Conservation (phyloP, 306 rosid species). For the Cyclanthera cordifolia region DNA sequence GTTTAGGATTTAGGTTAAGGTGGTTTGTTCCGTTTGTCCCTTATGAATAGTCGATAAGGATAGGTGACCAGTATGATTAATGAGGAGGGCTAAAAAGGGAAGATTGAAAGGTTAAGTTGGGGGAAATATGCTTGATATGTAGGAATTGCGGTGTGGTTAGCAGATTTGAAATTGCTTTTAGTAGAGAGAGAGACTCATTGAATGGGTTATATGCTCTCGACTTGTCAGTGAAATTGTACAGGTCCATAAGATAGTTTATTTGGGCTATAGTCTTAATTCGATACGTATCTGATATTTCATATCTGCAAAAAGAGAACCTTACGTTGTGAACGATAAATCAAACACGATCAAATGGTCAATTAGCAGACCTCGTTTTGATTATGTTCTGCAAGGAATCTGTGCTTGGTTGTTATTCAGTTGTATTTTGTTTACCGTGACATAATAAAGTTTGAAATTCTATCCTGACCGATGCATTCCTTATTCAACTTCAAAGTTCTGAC, state of each 20-base stretch:
- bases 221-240: background rate
- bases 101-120: background rate
- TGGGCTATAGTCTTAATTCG: background rate
- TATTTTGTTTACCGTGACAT: background rate
- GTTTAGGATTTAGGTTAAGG: too few species aligned
- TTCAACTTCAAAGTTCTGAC: conserved; percentile 9
- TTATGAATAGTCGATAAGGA: too few species aligned
- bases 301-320: background rate
- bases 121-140: conserved; percentile 3
- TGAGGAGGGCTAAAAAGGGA: background rate
- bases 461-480: conserved; percentile 13
- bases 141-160: background rate
- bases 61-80: background rate
- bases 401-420: background rate
- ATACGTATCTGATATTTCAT: background rate
- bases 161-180: background rate
- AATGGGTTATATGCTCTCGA: background rate
- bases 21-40: too few species aligned
- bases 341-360: background rate
- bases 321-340: background rate
- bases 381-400: background rate
- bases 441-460: background rate
- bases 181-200: background rate
- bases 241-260: background rate
- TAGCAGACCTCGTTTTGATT: background rate